phyloP scores from a whole-genome alignment of 2,329 filamentous ascomycete species.

The Cadophora gregata region DNA sequence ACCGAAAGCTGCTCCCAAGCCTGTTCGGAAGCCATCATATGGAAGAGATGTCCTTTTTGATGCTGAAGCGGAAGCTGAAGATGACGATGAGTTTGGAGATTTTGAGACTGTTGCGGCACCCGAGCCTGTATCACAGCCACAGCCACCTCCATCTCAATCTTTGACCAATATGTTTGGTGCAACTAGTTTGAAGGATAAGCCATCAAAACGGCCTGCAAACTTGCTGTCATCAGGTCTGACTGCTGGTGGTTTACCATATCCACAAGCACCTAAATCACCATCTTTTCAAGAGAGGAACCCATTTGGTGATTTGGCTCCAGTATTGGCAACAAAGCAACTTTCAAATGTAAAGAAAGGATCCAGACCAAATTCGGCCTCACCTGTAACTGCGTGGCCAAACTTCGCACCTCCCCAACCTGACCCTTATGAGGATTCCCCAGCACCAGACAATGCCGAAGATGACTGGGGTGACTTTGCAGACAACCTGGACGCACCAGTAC shows the following conservation, averaged over 20 bases:
- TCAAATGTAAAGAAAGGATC: slow-evolving; percentile 44
- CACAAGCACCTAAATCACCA: slow-evolving; percentile 57
- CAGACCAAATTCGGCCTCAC: slow-evolving; percentile 43
- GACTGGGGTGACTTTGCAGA: slow-evolving; percentile 62
- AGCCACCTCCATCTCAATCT: slow-evolving; percentile 29
- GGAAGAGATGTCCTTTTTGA: slow-evolving; percentile 45
- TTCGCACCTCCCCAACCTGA: slow-evolving; percentile 34
- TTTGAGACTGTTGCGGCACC: slow-evolving; percentile 61
- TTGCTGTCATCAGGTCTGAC: slow-evolving; percentile 41
- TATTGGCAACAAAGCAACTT: slow-evolving; percentile 51
- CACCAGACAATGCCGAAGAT: slow-evolving; percentile 49
- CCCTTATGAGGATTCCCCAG: slow-evolving; percentile 39
- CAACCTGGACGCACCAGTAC: slow-evolving; percentile 40
- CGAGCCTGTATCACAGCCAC: slow-evolving; percentile 31
- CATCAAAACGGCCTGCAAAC: slow-evolving; percentile 44
- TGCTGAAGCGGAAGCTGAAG: slow-evolving; percentile 47
- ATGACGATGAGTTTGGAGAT: slow-evolving; percentile 71
- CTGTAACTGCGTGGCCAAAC: slow-evolving; percentile 43
- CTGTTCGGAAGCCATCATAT: slow-evolving; percentile 28
- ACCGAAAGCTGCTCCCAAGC: slow-evolving; percentile 22
- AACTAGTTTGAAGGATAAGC: slow-evolving; percentile 41
- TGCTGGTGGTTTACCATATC: slow-evolving; percentile 47
- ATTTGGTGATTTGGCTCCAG: slow-evolving; percentile 52
- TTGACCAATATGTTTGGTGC: slow-evolving; percentile 44
- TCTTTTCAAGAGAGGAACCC: slow-evolving; percentile 61